A percentile compares a stretch with the other conserved stretches of the same genome.
These are phyloP conservation scores for Arxiozyma heterogenica DNA, from an alignment of 1,139 yeast genomes.

Conservation along the genomic window DNA sequence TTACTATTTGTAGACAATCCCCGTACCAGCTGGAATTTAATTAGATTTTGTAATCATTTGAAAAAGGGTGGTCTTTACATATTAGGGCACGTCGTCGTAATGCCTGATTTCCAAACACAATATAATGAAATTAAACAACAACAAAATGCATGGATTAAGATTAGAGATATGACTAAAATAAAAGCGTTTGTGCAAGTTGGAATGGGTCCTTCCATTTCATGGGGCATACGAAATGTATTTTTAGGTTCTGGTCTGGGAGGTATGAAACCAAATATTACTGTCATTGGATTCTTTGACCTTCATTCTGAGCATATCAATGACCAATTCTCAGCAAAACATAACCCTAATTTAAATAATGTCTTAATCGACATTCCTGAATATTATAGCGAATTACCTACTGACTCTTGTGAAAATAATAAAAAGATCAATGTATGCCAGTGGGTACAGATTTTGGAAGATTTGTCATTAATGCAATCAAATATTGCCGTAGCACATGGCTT, in stretches of 20 bases:
- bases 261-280: constrained; percentile 93
- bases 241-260: constrained; percentile 94
- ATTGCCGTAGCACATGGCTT: constrained; percentile 93
- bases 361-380: constrained; percentile 17
- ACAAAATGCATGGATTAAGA: constrained; percentile 70
- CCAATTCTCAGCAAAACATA: constrained; percentile 6
- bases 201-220: constrained; percentile 74
- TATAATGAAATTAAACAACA: constrained; percentile 63
- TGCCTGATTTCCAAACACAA: constrained; percentile 46
- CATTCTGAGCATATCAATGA: constrained; percentile 3
- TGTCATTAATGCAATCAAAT: constrained; percentile 84
- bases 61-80: constrained; percentile 92
- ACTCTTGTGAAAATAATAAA: constrained; percentile 60
- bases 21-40: constrained; percentile 79
- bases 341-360: constrained; percentile 7
- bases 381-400: constrained; percentile 59
- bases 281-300: constrained; percentile 70
- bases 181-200: constrained; percentile 93
- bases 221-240: constrained; percentile 94
- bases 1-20: constrained; percentile 83
- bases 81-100: constrained; percentile 76
- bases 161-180: constrained; percentile 65
- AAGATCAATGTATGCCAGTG: constrained; percentile 69
- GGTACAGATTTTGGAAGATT: constrained; percentile 88
- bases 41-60: constrained; percentile 87